A percentile compares a stretch with the other conserved stretches of the same genome.
phyloP scores from a whole-genome alignment of 208 protist genomes.

The Trypanosoma lewisi region DNA sequence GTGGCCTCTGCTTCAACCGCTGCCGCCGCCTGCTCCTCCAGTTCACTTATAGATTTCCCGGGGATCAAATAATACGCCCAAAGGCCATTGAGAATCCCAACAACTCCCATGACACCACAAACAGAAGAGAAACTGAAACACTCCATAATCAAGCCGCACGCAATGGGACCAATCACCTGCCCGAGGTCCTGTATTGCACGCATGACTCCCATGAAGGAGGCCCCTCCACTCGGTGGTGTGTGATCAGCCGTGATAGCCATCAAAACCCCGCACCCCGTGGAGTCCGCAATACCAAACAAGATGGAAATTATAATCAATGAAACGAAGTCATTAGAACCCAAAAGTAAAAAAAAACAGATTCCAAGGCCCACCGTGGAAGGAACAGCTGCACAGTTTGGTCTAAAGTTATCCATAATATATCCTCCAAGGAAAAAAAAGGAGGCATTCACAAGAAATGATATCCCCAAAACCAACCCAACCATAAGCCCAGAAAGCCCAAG shows the following conservation, averaged over 20 bases:
- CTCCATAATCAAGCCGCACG: slow-evolving; percentile 36
- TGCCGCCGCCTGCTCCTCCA: slow-evolving; percentile 2
- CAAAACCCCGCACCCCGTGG: slow-evolving; percentile 61
- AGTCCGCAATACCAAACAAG: slow-evolving; percentile 62
- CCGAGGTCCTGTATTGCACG: slow-evolving; percentile 66
- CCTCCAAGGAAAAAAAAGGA: slow-evolving; percentile 69
- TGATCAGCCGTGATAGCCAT: slow-evolving; percentile 74
- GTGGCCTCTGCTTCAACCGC: neutral
- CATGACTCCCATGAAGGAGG: slow-evolving; percentile 80
- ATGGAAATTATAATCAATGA: slow-evolving; percentile 38
- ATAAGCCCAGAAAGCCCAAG: slow-evolving; percentile 12
- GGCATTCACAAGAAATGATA: slow-evolving; percentile 34
- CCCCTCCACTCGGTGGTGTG: slow-evolving; percentile 45
- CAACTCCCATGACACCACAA: slow-evolving; percentile 41
- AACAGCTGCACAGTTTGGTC: slow-evolving; percentile 59
- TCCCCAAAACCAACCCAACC: slow-evolving; percentile 39
- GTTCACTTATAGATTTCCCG: slow-evolving; percentile 23
- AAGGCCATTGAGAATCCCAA: slow-evolving; percentile 38
- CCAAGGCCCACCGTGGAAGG: slow-evolving; percentile 48
- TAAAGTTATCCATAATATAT: slow-evolving; percentile 65
- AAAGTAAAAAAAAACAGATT: slow-evolving; percentile 49
- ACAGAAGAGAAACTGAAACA: slow-evolving; percentile 32
- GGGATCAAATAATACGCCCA: slow-evolving; percentile 50
- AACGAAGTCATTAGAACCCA: slow-evolving; percentile 27
- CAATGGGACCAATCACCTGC: slow-evolving; percentile 57